Percentiles rank a stretch among this genome's conserved stretches.
phyloP scores from a whole-genome alignment of 371 early-diverging fungal species.

The Zychaea mexicana region DNA sequence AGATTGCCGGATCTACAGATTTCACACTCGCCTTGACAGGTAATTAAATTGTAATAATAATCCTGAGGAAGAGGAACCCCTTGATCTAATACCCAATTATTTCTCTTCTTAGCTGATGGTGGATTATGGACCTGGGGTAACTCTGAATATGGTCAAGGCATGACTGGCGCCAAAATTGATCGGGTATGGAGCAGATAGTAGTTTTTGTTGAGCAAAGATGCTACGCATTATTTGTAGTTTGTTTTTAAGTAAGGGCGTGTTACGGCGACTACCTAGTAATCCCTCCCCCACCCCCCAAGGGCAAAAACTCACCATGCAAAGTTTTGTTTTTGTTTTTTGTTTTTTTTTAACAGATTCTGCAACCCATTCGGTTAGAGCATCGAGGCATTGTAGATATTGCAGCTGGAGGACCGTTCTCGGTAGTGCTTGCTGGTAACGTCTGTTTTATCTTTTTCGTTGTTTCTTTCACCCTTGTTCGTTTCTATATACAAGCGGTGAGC shows the following conservation, averaged over 20 bases:
- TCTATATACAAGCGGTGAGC: neutral
- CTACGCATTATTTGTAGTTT: too few relatives aligned
- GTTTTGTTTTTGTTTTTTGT: neutral
- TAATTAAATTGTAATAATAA: neutral
- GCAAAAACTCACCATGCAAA: too few relatives aligned
- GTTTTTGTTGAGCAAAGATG: neutral
- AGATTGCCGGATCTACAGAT: constrained; percentile 70
- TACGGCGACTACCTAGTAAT: too few relatives aligned
- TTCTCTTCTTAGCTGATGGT: constrained; percentile 33
- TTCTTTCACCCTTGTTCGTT: too few relatives aligned
- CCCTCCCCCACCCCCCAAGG: too few relatives aligned
- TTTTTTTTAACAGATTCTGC: constrained; percentile 51
- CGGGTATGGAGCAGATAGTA: too few relatives aligned
- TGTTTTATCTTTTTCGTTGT: neutral
- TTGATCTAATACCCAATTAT: neutral
- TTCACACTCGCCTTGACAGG: constrained; percentile 66
- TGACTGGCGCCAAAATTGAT: constrained; percentile 71
- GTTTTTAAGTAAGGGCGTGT: too few relatives aligned
- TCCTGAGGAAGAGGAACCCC: too few relatives aligned
- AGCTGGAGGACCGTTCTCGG: constrained; percentile 75
- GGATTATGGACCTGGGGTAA: constrained; percentile 81
- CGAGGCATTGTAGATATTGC: constrained; percentile 59
- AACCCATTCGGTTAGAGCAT: constrained; percentile 48
- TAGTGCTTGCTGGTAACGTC: constrained; percentile 53
- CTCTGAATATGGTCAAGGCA: constrained; percentile 82